A percentile compares a stretch with the other conserved stretches of the same genome.
phyloP scores from a whole-genome alignment of 140 eudicot genomes.

The Ambrosia hybrid region DNA sequence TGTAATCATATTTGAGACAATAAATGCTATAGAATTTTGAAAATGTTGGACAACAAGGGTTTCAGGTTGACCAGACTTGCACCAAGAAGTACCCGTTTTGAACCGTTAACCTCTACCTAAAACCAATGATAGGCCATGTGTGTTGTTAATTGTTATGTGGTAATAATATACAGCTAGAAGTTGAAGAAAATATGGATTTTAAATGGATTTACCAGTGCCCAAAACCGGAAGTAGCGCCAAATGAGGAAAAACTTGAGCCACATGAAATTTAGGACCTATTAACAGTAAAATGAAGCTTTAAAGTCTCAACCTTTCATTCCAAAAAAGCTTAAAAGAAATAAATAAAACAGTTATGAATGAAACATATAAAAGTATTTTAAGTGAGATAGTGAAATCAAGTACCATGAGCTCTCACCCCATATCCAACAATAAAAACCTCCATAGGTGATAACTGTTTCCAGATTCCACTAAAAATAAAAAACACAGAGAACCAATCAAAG shows the following conservation, averaged over 20 bases:
- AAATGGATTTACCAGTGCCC: conserved; percentile 72
- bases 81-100: too few species aligned
- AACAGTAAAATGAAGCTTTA: conserved; percentile 12
- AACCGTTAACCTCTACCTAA: too few species aligned
- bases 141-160: too few species aligned
- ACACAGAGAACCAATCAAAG: conserved; percentile 15
- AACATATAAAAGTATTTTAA: not conserved
- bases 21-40: too few species aligned
- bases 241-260: conserved; percentile 97
- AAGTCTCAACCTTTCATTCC: conserved; percentile 10
- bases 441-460: conserved; percentile 87
- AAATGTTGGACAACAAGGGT: too few species aligned
- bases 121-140: too few species aligned
- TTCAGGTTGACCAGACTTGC: too few species aligned
- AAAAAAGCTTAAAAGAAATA: not conserved
- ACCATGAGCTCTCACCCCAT: conserved; percentile 83
- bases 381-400: conserved; percentile 25
- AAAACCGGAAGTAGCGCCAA: conserved; percentile 97
- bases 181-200: not conserved
- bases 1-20: not conserved
- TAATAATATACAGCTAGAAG: not conserved
- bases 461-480: conserved; percentile 55
- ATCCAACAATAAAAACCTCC: conserved; percentile 93
- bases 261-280: conserved; percentile 94
- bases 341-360: not conserved